Conservation (phyloP, 176 grass and related monocot genomes). For the Bolboschoenus planiculmis region DNA sequence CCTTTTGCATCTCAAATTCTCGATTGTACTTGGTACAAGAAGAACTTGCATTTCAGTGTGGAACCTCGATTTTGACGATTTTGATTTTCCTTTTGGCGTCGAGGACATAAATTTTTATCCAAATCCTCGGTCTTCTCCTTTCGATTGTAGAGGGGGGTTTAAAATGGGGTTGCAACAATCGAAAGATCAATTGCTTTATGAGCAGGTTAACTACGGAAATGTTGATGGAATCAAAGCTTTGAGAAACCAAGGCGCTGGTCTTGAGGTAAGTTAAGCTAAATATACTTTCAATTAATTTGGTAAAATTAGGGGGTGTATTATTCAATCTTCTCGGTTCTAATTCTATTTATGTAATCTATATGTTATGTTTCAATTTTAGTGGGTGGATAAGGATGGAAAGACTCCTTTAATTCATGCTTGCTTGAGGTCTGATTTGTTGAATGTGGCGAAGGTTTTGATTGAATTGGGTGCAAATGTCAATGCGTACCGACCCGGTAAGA, state of each 20-base stretch:
- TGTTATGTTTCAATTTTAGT: constrained; percentile 34
- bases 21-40: background rate
- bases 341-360: background rate
- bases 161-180: constrained; percentile 82
- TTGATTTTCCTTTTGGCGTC: background rate
- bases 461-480: constrained; percentile 87
- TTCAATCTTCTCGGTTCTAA: background rate
- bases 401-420: constrained; percentile 74
- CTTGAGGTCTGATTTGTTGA: constrained; percentile 60
- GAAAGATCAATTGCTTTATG: constrained; percentile 84
- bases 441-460: constrained; percentile 54
- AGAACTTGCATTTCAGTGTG: background rate
- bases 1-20: background rate
- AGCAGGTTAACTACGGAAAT: constrained; percentile 88
- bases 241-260: constrained; percentile 49
- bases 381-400: constrained; percentile 96
- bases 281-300: background rate
- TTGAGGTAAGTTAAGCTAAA: constrained; percentile 40
- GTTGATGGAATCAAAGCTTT: constrained; percentile 60
- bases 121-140: background rate
- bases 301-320: background rate
- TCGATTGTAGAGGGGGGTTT: background rate
- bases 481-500: constrained; percentile 67
- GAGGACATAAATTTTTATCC: background rate
- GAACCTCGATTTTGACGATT: constrained; percentile 7